phyloP scores from a whole-genome alignment of 1,284 basidiomycete species.

The Cystobasidium pallidum region DNA sequence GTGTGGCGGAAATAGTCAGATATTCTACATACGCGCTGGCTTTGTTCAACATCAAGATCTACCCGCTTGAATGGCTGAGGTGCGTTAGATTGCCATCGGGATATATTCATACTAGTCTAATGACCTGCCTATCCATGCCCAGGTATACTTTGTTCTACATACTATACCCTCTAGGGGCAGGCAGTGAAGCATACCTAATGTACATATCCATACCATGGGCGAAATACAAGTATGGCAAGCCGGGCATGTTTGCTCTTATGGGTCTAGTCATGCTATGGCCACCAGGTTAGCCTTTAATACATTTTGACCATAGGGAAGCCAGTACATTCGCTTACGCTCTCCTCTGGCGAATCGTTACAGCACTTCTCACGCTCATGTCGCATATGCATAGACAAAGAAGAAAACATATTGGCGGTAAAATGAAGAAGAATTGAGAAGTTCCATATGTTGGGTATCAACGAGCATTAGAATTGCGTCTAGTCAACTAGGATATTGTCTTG shows the following conservation, averaged over 20 bases:
- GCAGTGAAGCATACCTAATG: slow-evolving; percentile 84
- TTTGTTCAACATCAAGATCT: slow-evolving; percentile 63
- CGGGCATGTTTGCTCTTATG: slow-evolving; percentile 45
- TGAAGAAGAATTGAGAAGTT: slow-evolving; percentile 9
- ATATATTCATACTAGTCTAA: not conserved
- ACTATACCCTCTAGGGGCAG: slow-evolving; percentile 89
- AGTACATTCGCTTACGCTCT: not conserved
- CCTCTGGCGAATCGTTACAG: too few relatives aligned
- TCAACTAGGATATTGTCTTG: too few relatives aligned
- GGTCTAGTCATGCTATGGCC: slow-evolving; percentile 48
- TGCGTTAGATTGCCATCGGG: slow-evolving; percentile 44
- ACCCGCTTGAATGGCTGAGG: slow-evolving; percentile 59
- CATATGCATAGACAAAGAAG: slow-evolving; percentile 52
- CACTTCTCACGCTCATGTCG: slow-evolving; percentile 50
- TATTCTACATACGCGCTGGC: slow-evolving; percentile 85
- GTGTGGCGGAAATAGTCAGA: slow-evolving; percentile 85
- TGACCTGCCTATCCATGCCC: slow-evolving; percentile 26
- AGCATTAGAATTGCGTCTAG: too few relatives aligned
- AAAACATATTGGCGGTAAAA: slow-evolving; percentile 45
- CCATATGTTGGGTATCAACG: not conserved
- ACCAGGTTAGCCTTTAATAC: slow-evolving; percentile 41
- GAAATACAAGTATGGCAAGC: slow-evolving; percentile 44
- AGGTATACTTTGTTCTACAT: slow-evolving; percentile 90
- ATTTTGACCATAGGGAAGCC: not conserved
- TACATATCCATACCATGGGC: slow-evolving; percentile 57